These are phyloP conservation scores for Diaporthe australafricana DNA, from an alignment of 2,329 filamentous ascomycete genomes.

Conservation along the genomic window DNA sequence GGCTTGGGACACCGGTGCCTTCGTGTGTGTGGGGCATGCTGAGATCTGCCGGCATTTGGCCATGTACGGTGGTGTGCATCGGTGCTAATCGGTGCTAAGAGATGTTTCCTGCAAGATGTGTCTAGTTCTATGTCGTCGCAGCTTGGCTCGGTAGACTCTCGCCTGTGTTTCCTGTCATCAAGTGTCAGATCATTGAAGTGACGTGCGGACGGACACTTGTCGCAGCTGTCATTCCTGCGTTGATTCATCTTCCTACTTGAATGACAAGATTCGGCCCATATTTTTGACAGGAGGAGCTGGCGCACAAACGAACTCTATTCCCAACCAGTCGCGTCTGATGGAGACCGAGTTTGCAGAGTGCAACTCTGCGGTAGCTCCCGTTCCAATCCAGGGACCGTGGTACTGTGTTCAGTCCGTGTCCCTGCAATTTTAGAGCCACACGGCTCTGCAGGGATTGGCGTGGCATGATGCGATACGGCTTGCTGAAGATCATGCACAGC, in stretches of 20 bases:
- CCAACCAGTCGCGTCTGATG: slow-evolving; percentile 7
- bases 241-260: slow-evolving; percentile 7
- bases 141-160: background rate
- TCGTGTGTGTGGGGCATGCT: background rate
- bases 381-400: slow-evolving; percentile 11
- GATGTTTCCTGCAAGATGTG: background rate
- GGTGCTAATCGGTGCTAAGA: background rate
- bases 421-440: background rate
- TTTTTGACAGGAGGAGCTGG: background rate
- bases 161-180: slow-evolving; percentile 20
- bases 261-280: background rate
- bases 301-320: slow-evolving; percentile 17
- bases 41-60: background rate
- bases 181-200: background rate
- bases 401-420: background rate
- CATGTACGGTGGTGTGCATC: slow-evolving; percentile 4
- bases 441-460: slow-evolving; percentile 13
- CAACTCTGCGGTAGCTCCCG: slow-evolving; percentile 23
- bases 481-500: slow-evolving; percentile 25
- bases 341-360: background rate
- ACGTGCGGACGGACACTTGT: slow-evolving; percentile 14
- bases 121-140: background rate
- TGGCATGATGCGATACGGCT: slow-evolving; percentile 23
- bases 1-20: background rate
- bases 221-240: slow-evolving; percentile 14